These are phyloP conservation scores for Aspergillus quadrilineatus DNA, from an alignment of 2,329 filamentous ascomycete species.

Conservation along the genomic window DNA sequence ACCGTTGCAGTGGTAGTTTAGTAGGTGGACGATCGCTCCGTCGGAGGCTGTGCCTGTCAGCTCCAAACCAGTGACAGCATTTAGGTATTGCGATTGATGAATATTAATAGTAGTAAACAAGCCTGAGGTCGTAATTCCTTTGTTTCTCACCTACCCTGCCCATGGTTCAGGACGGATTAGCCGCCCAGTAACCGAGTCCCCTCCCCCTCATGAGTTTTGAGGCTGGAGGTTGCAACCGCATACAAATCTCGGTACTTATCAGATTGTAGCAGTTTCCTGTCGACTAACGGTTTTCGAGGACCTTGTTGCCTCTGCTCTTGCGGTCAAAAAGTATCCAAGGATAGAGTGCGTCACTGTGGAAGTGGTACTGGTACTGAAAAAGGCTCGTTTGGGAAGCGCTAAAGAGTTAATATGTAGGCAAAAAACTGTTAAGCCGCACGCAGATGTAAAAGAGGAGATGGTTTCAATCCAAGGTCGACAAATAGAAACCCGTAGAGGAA, in stretches of 20 bases:
- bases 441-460: no score
- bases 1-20: background rate
- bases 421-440: no score
- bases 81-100: background rate
- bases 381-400: background rate
- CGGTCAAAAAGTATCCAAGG: background rate
- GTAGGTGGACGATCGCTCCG: background rate
- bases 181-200: conserved; percentile 9
- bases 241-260: background rate
- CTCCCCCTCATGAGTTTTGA: background rate
- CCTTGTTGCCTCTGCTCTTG: background rate
- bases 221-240: background rate
- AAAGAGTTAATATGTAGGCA: background rate
- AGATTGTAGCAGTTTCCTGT: background rate
- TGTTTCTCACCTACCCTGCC: background rate
- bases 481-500: no score
- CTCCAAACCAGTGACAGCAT: background rate
- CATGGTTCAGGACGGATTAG: conserved; percentile 12
- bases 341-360: background rate
- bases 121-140: background rate
- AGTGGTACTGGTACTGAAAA: background rate
- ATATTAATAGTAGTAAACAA: conserved; percentile 8
- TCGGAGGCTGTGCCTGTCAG: conserved; percentile 10
- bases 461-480: no score
- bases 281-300: background rate